Base-by-base conservation (phyloP, 2,329 filamentous ascomycete genomes). In the Colletotrichum scovillei region DNA sequence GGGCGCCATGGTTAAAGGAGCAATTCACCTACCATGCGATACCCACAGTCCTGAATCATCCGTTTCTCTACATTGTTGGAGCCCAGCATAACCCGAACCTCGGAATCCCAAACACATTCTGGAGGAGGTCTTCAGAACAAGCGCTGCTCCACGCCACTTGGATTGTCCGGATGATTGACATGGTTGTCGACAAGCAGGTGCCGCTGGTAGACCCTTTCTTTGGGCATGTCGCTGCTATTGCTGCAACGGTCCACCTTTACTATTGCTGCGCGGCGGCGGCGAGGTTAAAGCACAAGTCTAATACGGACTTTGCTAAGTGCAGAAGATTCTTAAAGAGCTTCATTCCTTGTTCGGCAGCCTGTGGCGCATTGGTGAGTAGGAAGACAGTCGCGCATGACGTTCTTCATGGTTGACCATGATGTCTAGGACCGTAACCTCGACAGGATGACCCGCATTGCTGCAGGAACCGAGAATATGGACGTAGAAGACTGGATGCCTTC, bases 21-120 rank as follows among this genome's bases (percentile, higher is more conserved):
- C 87, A 89, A 74, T 87, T 89, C 75, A 87, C 84, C 1, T 89
- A 88, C 76, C 87, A 89, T 63, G 83, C 83, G 14, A 88, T 88
- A 60, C 82, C 84, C 12, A 87, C 86, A 0, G 85, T 88, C 2
- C 77, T 89, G 46, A 88, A 89, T 75, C 87, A 89, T 68, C 87
- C 87, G 0, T 88, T 89, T 72, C 81, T 89, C 8, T 88, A 88
- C 76, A 88, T 88, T 16, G 82, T 87, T 14, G 86, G 85, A 3
- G 86, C 87, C 0, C 86, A 88, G 74, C 84, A 87, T 78, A 88
- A 88, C 63, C 82, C 84, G 4, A 88, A 88, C 59, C 77, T 88
- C 32, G 85, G 85, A 0, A 88, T 88, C 6, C 87, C 87, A 0
- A 89, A 89, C 68, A 87, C 86, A 0, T 89, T 89, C 69, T 89